Conservation (phyloP, 2,329 filamentous ascomycete species). For the Aspergillus viridinutans region DNA sequence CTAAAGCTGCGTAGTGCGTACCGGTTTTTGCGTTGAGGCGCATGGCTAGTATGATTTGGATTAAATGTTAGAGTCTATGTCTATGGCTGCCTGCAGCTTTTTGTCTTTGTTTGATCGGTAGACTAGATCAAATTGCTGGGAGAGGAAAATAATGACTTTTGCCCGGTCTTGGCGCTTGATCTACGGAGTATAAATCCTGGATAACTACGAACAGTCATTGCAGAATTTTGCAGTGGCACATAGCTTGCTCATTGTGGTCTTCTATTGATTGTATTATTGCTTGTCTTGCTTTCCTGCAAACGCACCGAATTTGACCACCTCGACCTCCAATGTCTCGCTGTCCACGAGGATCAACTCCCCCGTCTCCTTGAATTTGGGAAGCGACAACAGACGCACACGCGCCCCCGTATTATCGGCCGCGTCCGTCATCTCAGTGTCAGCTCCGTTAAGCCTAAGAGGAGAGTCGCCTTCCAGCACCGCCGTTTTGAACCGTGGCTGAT, state of each 20-base stretch:
- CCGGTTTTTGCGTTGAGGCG: conserved; percentile 34
- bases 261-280: conserved; percentile 19
- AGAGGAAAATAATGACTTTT: not conserved
- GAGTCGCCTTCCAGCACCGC: conserved; percentile 57
- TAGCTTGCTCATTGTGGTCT: not conserved
- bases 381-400: conserved; percentile 69
- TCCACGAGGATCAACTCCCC: conserved; percentile 81
- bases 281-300: conserved; percentile 34
- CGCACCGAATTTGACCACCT: conserved; percentile 59
- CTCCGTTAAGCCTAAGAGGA: conserved; percentile 28
- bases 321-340: conserved; percentile 75
- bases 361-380: conserved; percentile 76
- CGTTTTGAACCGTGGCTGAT: conserved; percentile 74
- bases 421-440: conserved; percentile 32
- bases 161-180: conserved; percentile 18
- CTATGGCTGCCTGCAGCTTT: conserved; percentile 1
- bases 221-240: not conserved
- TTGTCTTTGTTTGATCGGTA: not conserved
- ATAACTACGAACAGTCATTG: not conserved
- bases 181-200: not conserved
- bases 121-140: not conserved
- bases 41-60: conserved; percentile 16
- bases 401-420: conserved; percentile 54
- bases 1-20: conserved; percentile 18
- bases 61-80: conserved; percentile 24